Evolutionary conservation across 225 moss, liverwort and hornwort species (phyloP), one percentile per base, ranked within the genome.

Genomic region (Marchantia polymorpha): DNA sequence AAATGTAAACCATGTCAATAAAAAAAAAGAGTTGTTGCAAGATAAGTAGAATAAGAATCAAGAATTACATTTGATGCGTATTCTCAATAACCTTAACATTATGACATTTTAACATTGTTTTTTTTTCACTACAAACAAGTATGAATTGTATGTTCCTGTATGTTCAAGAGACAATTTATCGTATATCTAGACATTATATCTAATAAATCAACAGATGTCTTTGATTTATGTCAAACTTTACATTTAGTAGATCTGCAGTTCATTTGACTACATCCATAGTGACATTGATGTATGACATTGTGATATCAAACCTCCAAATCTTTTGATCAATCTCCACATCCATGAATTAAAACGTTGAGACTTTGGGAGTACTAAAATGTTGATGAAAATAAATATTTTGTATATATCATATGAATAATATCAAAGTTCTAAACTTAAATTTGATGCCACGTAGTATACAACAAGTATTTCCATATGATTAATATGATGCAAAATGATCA

Each of bases 31-130:
- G 84, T 94, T 99, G 52, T 87, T 99, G 48, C 95, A 99, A 66
- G 97, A 95, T 31, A 99, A 99, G 75, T 86, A 95, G 2, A 95
- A 99, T 85, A 99, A 99, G 81, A 99, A 99, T 68, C 89, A 95
- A 23, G 95, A 99, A 89, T 84, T 99, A 8, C 97, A 95, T 83
- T 95, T 95, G 67, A 99, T 95, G 95, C 93, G 95, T 16, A 86
- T 99, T 63, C 85, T 99, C 76, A 95, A 99, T 72, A 94, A 99
- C 74, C 97, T 93, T 0, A 99, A 99, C 71, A 93, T 99, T 48
- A 95, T 99, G 10, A 92, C 97, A 10, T 87, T 99, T 60, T 95
- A 99, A 85, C 97, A 99, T 81, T 99, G 97, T 82, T 99, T 99
- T 83, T 99, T 99, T 77, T 95, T 92, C 7, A 94, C 97, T 0